Evolutionary conservation across 345 rosid genomes (phyloP).

Genomic region (Populus alba): DNA sequence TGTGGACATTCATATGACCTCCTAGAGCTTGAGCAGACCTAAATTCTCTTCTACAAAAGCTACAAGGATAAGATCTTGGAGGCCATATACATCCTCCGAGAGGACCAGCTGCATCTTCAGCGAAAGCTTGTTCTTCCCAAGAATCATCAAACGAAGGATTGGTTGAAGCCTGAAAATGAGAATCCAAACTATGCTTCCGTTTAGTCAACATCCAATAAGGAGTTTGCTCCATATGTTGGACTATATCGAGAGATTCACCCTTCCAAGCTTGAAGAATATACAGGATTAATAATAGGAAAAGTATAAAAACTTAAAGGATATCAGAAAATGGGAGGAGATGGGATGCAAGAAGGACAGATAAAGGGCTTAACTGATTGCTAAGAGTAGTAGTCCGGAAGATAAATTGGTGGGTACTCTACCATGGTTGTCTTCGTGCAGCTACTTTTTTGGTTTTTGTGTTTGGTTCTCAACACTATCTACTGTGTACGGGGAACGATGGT

Average conservation of each 20-base stretch:
- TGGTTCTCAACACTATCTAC: slow-evolving; percentile 17
- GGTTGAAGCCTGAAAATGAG: slow-evolving; percentile 33
- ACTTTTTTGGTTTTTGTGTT: slow-evolving; percentile 17
- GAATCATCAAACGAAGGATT: slow-evolving; percentile 47
- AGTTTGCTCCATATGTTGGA: slow-evolving; percentile 38
- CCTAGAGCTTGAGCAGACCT: slow-evolving; percentile 37
- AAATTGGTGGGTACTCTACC: slow-evolving; percentile 47
- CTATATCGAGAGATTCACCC: background rate
- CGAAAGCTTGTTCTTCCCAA: slow-evolving; percentile 39
- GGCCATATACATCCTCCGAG: slow-evolving; percentile 37
- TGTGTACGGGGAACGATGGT: background rate
- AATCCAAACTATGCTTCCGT: slow-evolving; percentile 34
- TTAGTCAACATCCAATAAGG: slow-evolving; percentile 51
- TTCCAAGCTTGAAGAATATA: background rate
- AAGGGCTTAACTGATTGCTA: slow-evolving; percentile 17
- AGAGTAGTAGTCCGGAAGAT: slow-evolving; percentile 29
- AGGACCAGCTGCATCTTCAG: slow-evolving; percentile 30
- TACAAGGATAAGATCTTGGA: slow-evolving; percentile 34
- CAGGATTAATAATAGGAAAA: background rate
- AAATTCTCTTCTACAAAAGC: slow-evolving; percentile 31
- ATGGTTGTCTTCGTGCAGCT: slow-evolving; percentile 28
- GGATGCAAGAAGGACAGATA: background rate
- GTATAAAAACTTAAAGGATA: background rate
- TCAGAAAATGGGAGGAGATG: background rate
- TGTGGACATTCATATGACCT: slow-evolving; percentile 37